Conservation (phyloP, 176 grass and related monocot species). For the Miscanthus lutarioriparius region DNA sequence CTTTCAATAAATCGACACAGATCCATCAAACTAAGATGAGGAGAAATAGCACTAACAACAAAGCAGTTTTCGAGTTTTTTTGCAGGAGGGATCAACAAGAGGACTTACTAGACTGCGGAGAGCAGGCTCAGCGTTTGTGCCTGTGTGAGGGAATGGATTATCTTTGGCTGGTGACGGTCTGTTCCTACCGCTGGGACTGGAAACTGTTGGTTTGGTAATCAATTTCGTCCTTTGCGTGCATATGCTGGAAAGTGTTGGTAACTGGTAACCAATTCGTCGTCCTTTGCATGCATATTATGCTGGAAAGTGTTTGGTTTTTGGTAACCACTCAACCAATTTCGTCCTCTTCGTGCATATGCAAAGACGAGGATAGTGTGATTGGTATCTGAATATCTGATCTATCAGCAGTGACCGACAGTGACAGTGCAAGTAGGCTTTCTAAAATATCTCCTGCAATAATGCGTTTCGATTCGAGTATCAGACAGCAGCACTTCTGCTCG, state of each 20-base stretch:
- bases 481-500: not conserved
- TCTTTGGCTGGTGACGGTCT: not conserved
- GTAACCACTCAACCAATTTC: no score
- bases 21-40: not conserved
- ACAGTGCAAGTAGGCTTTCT: not conserved
- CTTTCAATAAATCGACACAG: not conserved
- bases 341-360: not conserved
- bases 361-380: no score
- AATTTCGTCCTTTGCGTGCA: not conserved
- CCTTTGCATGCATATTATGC: not conserved
- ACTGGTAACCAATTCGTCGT: no score
- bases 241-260: no score
- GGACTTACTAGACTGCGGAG: not conserved
- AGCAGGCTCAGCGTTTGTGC: not conserved
- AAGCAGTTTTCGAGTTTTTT: not conserved
- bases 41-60: not conserved
- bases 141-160: not conserved
- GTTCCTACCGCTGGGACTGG: not conserved
- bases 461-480: no score
- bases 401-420: not conserved
- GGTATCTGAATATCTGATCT: no score
- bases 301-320: no score
- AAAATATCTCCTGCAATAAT: slow-evolving; percentile 4
- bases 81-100: not conserved
- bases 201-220: not conserved